Evolutionary conservation across 139 green algal species (phyloP).

Genomic region (Marvania coccoides): DNA sequence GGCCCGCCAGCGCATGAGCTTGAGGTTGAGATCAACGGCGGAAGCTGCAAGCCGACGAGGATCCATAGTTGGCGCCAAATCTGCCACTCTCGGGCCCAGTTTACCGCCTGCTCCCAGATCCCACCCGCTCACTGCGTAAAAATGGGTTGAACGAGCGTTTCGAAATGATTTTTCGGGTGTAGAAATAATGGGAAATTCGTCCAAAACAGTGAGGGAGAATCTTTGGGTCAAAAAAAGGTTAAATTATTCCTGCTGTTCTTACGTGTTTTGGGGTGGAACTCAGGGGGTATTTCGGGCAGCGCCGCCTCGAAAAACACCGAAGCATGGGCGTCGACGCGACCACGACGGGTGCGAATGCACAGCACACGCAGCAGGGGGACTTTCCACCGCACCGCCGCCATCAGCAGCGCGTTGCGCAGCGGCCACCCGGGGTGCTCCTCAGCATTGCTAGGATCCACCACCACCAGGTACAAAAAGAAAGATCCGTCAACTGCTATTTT

Average conservation of each 20-base stretch:
- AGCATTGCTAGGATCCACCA: conserved; percentile 59
- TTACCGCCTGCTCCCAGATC: conserved; percentile 57
- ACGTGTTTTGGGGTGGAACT: not conserved
- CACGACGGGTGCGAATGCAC: conserved; percentile 49
- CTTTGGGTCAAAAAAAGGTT: too few relatives aligned
- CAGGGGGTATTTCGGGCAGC: conserved; percentile 38
- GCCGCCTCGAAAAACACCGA: conserved; percentile 34
- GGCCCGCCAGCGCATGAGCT: conserved; percentile 93
- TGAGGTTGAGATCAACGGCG: conserved; percentile 90
- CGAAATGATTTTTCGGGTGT: too few relatives aligned
- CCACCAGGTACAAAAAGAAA: conserved; percentile 54
- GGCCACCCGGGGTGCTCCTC: conserved; percentile 63
- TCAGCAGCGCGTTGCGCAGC: conserved; percentile 78
- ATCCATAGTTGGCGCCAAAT: conserved; percentile 70
- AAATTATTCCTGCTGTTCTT: too few relatives aligned
- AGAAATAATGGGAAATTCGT: too few relatives aligned
- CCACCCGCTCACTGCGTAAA: conserved; percentile 57
- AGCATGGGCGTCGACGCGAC: conserved; percentile 13
- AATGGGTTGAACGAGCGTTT: not conserved
- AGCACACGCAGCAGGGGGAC: conserved; percentile 48
- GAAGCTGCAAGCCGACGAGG: conserved; percentile 46
- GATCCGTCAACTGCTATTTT: too few relatives aligned
- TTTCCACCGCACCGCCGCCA: conserved; percentile 39
- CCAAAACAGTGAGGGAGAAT: too few relatives aligned
- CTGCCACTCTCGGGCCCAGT: conserved; percentile 34